phyloP scores from a whole-genome alignment of 495 filamentous ascomycete genomes.

The Talaromyces nanjingensis region DNA sequence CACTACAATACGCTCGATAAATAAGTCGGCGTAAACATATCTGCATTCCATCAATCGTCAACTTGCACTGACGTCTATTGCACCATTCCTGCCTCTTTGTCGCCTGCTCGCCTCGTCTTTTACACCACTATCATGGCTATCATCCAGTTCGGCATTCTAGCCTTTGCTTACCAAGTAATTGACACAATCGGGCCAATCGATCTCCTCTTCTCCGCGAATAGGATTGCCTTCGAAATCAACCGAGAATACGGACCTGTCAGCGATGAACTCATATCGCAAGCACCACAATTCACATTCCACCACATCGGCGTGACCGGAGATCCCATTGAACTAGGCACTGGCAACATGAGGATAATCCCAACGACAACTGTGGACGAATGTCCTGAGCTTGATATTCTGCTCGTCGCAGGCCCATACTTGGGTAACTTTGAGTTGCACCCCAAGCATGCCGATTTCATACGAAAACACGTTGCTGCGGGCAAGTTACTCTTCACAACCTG shows the following conservation, averaged over 20 bases:
- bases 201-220: constrained; percentile 22
- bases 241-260: constrained; percentile 10
- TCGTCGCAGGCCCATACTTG: constrained; percentile 20
- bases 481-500: constrained; percentile 20
- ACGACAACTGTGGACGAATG: constrained; percentile 19
- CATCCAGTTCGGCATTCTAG: constrained; percentile 19
- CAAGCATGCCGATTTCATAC: constrained; percentile 18
- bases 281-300: constrained; percentile 25
- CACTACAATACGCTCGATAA: background rate
- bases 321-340: constrained; percentile 18
- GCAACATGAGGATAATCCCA: constrained; percentile 17
- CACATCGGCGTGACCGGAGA: constrained; percentile 24
- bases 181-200: constrained; percentile 27
- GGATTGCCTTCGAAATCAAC: constrained; percentile 10
- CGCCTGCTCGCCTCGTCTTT: background rate
- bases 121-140: constrained; percentile 14
- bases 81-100: background rate
- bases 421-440: constrained; percentile 12
- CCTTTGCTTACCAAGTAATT: constrained; percentile 24
- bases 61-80: background rate
- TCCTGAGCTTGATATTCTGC: constrained; percentile 22
- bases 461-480: constrained; percentile 19
- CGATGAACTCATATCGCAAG: constrained; percentile 10
- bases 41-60: background rate
- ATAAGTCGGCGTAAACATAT: background rate